phyloP scores from a whole-genome alignment of 306 rosid species.

The Nissolia schottii region DNA sequence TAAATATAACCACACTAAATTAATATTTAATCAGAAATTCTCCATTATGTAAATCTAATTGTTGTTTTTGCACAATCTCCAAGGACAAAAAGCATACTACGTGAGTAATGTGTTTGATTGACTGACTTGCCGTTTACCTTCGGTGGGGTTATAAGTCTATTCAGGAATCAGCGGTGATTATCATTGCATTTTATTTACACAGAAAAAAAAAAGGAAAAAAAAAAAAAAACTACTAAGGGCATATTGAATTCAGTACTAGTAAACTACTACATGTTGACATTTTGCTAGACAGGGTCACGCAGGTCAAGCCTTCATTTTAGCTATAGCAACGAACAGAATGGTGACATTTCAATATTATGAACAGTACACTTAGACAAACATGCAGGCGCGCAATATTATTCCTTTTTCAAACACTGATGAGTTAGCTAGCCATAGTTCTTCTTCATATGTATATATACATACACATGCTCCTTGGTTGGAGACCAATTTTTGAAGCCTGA shows the following conservation, averaged over 20 bases:
- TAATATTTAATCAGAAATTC: background rate
- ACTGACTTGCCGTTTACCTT: background rate
- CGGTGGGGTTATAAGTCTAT: background rate
- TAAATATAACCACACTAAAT: background rate
- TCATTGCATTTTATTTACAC: background rate
- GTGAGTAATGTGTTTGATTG: background rate
- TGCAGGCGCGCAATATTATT: background rate
- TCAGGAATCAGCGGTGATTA: background rate
- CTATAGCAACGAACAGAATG: background rate
- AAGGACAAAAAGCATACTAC: background rate
- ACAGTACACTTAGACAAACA: conserved; percentile 19
- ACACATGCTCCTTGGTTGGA: background rate
- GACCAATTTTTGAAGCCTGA: conserved; percentile 10
- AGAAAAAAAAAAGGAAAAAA: no score
- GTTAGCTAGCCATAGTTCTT: background rate
- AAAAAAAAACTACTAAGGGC: no score
- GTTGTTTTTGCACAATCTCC: background rate
- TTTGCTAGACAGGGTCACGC: background rate
- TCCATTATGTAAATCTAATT: background rate
- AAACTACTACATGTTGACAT: background rate
- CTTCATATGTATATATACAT: background rate
- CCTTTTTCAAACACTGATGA: background rate
- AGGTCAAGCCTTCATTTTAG: background rate
- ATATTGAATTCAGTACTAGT: background rate
- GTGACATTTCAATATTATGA: background rate